Percentiles rank a stretch among this genome's conserved stretches.
Evolutionary conservation across 73 alveolate genomes (phyloP).

Genomic region (Diophrys appendiculata): DNA sequence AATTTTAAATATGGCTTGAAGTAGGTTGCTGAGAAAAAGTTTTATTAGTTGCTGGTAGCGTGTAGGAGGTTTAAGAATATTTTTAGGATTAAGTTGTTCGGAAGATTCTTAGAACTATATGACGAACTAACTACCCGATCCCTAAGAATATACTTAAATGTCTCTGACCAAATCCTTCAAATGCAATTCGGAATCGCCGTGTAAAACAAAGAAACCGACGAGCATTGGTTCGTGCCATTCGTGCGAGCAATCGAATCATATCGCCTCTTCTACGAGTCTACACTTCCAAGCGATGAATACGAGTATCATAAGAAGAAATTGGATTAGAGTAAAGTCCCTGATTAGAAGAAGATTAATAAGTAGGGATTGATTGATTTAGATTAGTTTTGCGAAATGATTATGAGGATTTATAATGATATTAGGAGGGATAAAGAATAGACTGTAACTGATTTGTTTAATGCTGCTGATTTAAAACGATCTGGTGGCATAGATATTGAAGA

Average conservation of each 20-base stretch:
- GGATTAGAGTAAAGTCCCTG: slow-evolving; percentile 23
- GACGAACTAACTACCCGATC: slow-evolving; percentile 25
- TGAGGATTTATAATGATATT: slow-evolving; percentile 12
- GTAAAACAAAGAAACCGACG: slow-evolving; percentile 13
- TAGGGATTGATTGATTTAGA: slow-evolving; percentile 46
- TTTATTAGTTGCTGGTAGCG: slow-evolving; percentile 8
- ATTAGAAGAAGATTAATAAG: slow-evolving; percentile 10
- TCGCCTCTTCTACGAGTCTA: slow-evolving; percentile 19
- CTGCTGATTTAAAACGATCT: slow-evolving; percentile 23
- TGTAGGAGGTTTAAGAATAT: slow-evolving; percentile 21
- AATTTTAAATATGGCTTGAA: slow-evolving; percentile 73
- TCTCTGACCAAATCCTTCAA: slow-evolving; percentile 15
- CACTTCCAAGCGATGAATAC: slow-evolving; percentile 1
- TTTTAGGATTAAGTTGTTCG: slow-evolving; percentile 39
- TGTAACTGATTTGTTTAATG: slow-evolving; percentile 36
- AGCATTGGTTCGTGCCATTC: slow-evolving; percentile 12
- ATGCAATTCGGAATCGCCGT: slow-evolving; percentile 27
- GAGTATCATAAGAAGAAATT: not conserved
- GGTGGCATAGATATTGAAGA: slow-evolving; percentile 17
- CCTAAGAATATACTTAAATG: slow-evolving; percentile 22
- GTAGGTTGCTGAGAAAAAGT: slow-evolving; percentile 76
- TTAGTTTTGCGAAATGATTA: slow-evolving; percentile 1
- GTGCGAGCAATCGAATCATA: slow-evolving; percentile 43
- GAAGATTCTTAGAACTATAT: slow-evolving; percentile 42
- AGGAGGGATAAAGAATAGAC: slow-evolving; percentile 29